Base-by-base conservation (phyloP, 2,329 filamentous ascomycete genomes). In the Aureobasidium subglaciale region DNA sequence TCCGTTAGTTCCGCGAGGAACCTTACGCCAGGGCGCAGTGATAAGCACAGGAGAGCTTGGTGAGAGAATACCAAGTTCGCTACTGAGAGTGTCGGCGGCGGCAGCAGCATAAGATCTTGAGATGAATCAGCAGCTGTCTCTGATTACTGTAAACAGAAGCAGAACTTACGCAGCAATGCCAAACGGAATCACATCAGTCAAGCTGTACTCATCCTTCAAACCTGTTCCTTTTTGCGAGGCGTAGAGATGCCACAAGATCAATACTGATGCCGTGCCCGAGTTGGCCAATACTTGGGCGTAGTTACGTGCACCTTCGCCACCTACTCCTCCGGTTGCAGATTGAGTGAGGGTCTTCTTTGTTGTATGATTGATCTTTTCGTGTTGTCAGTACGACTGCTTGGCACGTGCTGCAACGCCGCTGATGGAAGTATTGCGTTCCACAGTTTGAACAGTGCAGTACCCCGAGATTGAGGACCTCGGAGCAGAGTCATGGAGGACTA, bases 231-330 rank as follows among this genome's bases (percentile, higher is more conserved):
- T 29, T 24, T 30, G 29, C 1, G 54, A 29, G 15, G 34, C 46
- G 16, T 38, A 54, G 8, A 60, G 42, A 63, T 84, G 79, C 2
- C 79, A 60, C 10, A 82, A 62, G 52, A 80, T 79, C 35, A 85
- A 68, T 13, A 91, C 70, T 4, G 87, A 88, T 3, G 89, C 90
- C 58, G 88, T 83, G 38, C 85, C 74, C 1, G 90, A 95, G 71
- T 97, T 97, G 43, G 91, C 90, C 24, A 97, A 77, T 9, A 97
- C 89, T 78, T 97, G 92, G 29, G 93, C 75, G 68, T 95, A 86
- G 11, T 85, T 95, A 57, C 92, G 81, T 6, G 90, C 80, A 0
- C 88, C 88, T 70, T 96, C 91, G 58, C 89, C 89, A 45, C 87
- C 89, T 0, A 81, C 75, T 15, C 80, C 76, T 57, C 90, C 91